Conservation (phyloP, 371 early-diverging fungal species). For the Mucor indicus region DNA sequence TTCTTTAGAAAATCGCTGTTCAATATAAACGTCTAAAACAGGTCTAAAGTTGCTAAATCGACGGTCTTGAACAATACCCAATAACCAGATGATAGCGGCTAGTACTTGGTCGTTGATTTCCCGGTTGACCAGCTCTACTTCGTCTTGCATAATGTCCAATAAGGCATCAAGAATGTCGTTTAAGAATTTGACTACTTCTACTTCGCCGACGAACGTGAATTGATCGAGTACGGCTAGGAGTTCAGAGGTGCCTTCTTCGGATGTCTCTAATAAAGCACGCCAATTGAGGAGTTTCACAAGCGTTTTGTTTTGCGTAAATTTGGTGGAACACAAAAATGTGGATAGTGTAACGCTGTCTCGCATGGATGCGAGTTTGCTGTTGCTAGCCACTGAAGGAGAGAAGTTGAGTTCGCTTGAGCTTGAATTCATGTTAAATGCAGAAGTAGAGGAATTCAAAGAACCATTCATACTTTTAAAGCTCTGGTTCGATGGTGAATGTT, state of each 20-base stretch:
- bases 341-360: slow-evolving; percentile 53
- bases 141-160: slow-evolving; percentile 53
- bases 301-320: slow-evolving; percentile 63
- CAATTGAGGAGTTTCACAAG: slow-evolving; percentile 69
- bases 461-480: slow-evolving; percentile 22
- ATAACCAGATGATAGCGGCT: slow-evolving; percentile 51
- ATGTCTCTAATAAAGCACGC: slow-evolving; percentile 29
- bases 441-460: slow-evolving; percentile 14
- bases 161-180: slow-evolving; percentile 64
- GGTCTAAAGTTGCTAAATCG: slow-evolving; percentile 65
- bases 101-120: slow-evolving; percentile 45
- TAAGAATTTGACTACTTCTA: slow-evolving; percentile 72
- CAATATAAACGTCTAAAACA: slow-evolving; percentile 62
- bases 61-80: slow-evolving; percentile 63
- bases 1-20: slow-evolving; percentile 41
- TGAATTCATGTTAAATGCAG: slow-evolving; percentile 1
- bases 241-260: slow-evolving; percentile 25
- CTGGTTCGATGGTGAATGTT: slow-evolving; percentile 15
- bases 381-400: slow-evolving; percentile 15
- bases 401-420: background rate
- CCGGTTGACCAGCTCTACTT: background rate
- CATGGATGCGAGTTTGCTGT: slow-evolving; percentile 31
- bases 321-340: slow-evolving; percentile 64
- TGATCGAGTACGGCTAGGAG: slow-evolving; percentile 56
- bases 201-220: slow-evolving; percentile 63